These are phyloP conservation scores for Chlorella sp. DNA, from an alignment of 139 green algal genomes.

Conservation along the genomic window DNA sequence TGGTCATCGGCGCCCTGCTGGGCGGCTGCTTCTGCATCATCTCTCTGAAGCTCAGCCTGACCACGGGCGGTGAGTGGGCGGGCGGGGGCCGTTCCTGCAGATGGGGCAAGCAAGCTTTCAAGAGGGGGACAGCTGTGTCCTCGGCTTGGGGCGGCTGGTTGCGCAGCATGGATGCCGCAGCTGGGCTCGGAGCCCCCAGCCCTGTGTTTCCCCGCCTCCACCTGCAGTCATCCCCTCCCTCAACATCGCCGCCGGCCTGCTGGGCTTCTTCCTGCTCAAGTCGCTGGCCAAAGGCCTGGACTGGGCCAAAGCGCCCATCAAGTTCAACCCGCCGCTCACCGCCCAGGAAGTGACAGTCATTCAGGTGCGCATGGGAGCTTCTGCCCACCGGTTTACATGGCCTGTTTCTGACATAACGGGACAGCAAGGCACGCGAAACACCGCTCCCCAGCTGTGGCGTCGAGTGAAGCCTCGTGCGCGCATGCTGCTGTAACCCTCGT, in stretches of 20 bases:
- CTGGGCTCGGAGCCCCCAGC: neutral
- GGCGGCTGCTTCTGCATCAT: slow-evolving; percentile 34
- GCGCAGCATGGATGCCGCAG: neutral
- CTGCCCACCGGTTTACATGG: too few species aligned
- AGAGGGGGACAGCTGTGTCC: too few species aligned
- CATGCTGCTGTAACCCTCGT: too few species aligned
- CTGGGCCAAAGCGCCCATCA: neutral
- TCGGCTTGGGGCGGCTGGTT: neutral
- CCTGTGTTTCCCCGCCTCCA: neutral
- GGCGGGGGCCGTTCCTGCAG: neutral
- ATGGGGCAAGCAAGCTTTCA: too few species aligned
- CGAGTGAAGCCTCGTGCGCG: too few species aligned
- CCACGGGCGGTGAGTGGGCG: neutral
- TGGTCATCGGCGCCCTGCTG: slow-evolving; percentile 11
- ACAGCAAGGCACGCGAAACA: too few species aligned
- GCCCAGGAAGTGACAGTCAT: slow-evolving; percentile 41
- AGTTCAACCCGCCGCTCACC: neutral
- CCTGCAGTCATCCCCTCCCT: slow-evolving; percentile 38
- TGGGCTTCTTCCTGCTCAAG: slow-evolving; percentile 34
- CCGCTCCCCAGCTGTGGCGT: too few species aligned
- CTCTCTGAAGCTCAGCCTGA: slow-evolving; percentile 29
- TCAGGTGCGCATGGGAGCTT: neutral
- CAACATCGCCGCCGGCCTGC: slow-evolving; percentile 31
- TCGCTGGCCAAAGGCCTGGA: neutral
- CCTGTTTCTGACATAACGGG: too few species aligned